Base-by-base conservation (phyloP, 441 rosid genomes). In the Monsonia emarginata region DNA sequence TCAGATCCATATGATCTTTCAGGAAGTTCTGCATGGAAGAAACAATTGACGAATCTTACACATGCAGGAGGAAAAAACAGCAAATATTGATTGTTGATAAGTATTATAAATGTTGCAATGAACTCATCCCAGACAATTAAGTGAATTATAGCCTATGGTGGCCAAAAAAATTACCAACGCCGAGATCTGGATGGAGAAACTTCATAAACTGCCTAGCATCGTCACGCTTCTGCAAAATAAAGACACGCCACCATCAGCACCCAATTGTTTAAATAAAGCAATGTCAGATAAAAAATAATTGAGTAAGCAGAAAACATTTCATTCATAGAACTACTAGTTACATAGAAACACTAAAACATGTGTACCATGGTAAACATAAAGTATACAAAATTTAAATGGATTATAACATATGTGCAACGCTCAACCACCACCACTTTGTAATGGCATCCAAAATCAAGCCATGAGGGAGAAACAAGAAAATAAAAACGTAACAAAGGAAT, bases 1-100 rank as follows among this genome's bases (percentile, higher is more conserved):
- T 95, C 98, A 69, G 88, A 91, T 70, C 98, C 99, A 67, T 95
- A 95, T 28, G 98, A 91, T 79, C 88, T 90, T 79, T 95, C 99
- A 19, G 98, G 99, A 74, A 91, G 96, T 71, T 91, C 99, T 95
- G 88, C 81, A 88, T 65, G 30, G 73, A 66, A 61, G 75, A 59
- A 72, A 1, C 8, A 7, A 63, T 54, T 65, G 7, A 11, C 61
- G 4, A 11, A 59, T 54, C 1, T 34, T 58, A 18, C 50, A 38
- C 14, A 59, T 59, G 36, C 19, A 61, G 11, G 4, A 46, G 54
- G 54, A 5, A 0, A 18, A 5, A 46, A 0, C 9, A 36, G n/a
- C n/a, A n/a, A n/a, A n/a, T n/a, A n/a, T n/a, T n/a, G n/a, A n/a
- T n/a, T n/a, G n/a, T n/a, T n/a, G n/a, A n/a, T n/a, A n/a, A n/a